phyloP scores from a whole-genome alignment of 2,329 filamentous ascomycete genomes.

The Beauveria brongniartii region DNA sequence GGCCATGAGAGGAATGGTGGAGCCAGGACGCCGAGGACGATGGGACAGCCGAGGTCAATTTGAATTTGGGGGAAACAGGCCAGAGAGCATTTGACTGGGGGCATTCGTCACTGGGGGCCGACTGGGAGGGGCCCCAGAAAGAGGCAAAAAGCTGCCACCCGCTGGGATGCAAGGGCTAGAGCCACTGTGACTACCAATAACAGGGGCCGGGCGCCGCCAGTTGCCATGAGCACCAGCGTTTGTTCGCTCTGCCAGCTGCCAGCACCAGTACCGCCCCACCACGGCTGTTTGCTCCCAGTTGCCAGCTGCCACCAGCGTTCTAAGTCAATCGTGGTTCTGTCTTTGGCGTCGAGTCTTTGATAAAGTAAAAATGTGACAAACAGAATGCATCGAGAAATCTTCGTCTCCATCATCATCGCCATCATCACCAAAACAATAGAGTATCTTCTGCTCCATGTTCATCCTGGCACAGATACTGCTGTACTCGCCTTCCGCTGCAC shows the following conservation, averaged over 20 bases:
- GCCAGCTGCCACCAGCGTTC: neutral
- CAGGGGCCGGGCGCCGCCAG: conserved; percentile 1
- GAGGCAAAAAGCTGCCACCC: neutral
- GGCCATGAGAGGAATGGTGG: conserved; percentile 8
- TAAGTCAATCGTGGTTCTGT: neutral
- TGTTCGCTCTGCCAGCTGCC: neutral
- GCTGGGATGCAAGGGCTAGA: no score
- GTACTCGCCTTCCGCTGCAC: neutral
- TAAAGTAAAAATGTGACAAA: neutral
- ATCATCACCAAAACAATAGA: neutral
- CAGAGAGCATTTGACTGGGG: conserved; percentile 5
- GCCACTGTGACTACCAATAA: no score
- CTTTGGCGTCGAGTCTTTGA: neutral
- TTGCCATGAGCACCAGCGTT: conserved; percentile 8
- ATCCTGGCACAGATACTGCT: neutral
- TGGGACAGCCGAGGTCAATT: conserved; percentile 11
- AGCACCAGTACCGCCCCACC: neutral
- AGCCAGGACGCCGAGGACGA: conserved; percentile 10
- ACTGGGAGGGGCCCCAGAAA: neutral
- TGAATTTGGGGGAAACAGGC: neutral
- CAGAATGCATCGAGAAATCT: neutral
- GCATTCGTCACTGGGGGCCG: neutral
- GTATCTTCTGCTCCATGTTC: neutral
- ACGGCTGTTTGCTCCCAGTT: neutral
- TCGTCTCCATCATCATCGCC: neutral